Conservation (phyloP, 495 filamentous ascomycete species). For the Amphirosellinia nigrospora region DNA sequence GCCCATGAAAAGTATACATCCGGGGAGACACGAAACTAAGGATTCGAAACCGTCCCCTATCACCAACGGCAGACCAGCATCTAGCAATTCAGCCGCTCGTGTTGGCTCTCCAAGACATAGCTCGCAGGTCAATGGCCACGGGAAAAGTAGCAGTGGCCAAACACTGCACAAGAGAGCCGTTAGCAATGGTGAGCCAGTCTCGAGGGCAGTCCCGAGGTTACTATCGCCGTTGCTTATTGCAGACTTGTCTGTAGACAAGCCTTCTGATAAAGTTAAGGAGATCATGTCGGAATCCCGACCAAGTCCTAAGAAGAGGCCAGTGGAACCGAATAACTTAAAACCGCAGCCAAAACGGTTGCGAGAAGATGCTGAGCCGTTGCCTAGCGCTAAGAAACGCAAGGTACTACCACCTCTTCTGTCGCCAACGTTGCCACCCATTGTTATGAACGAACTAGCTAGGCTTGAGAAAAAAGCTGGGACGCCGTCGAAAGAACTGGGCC, state of each 20-base stretch:
- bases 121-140: conserved; percentile 47
- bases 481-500: conserved; percentile 39
- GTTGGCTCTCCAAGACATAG: conserved; percentile 46
- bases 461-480: conserved; percentile 36
- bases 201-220: conserved; percentile 39
- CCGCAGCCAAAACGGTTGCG: conserved; percentile 36
- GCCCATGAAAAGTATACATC: conserved; percentile 32
- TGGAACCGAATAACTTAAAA: conserved; percentile 33
- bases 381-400: conserved; percentile 44
- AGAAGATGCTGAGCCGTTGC: conserved; percentile 42
- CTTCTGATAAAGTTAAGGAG: conserved; percentile 42
- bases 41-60: conserved; percentile 36
- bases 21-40: conserved; percentile 35
- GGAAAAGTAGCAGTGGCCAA: conserved; percentile 37
- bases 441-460: conserved; percentile 51
- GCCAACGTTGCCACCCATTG: conserved; percentile 52
- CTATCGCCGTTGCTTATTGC: conserved; percentile 48
- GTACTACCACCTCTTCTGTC: conserved; percentile 52
- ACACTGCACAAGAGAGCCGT: conserved; percentile 47
- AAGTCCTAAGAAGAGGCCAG: conserved; percentile 39
- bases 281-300: conserved; percentile 35
- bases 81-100: conserved; percentile 40
- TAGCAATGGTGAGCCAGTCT: conserved; percentile 28
- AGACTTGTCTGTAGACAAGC: conserved; percentile 47
- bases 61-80: conserved; percentile 43